Evolutionary conservation across 106 monocot species (phyloP), one percentile per base, ranked within the genome.

Genomic region (Iris macrosiphon): DNA sequence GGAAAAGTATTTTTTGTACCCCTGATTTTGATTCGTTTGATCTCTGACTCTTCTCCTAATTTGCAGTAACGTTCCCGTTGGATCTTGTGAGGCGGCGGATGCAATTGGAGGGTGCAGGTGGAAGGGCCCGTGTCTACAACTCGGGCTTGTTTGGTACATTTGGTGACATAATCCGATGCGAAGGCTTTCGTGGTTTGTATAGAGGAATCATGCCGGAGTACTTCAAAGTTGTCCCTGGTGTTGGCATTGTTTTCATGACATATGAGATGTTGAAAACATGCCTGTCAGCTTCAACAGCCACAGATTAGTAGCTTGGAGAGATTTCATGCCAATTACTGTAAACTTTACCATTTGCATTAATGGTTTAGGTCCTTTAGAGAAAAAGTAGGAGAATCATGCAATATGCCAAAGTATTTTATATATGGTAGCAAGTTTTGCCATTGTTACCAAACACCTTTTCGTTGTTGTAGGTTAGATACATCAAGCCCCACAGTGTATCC

Each of bases 221-320:
- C 70, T 78, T 51, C 47, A 81, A 87, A 49, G 87, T 87, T 31
- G 68, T 81, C 6, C 87, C 87, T 4, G 72, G 78, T 60, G 78
- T 87, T 1, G 77, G 87, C 28, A 78, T 87, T 37, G 87, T 78
- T 44, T 87, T 87, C 71, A 78, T 81, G 81, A 81, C 87, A 10
- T 87, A 81, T 39, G 87, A 57, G 42, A 47, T 63, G 9, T 16
- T 82, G 40, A 82, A 82, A 53, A 52, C 60, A 26, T 32, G 15
- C 26, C 34, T 57, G 12, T 57, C 57, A 40, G 21, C 5, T 12
- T 57, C 40, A 57, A n/a, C n/a, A n/a, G n/a, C n/a, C n/a, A n/a
- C n/a, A n/a, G n/a, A n/a, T n/a, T n/a, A n/a, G n/a, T n/a, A n/a
- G n/a, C n/a, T n/a, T 57, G 57, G 40, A 9, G 18, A 6, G 31